Base-by-base conservation (phyloP, 2,329 filamentous ascomycete genomes). In the Thelonectria blattea region DNA sequence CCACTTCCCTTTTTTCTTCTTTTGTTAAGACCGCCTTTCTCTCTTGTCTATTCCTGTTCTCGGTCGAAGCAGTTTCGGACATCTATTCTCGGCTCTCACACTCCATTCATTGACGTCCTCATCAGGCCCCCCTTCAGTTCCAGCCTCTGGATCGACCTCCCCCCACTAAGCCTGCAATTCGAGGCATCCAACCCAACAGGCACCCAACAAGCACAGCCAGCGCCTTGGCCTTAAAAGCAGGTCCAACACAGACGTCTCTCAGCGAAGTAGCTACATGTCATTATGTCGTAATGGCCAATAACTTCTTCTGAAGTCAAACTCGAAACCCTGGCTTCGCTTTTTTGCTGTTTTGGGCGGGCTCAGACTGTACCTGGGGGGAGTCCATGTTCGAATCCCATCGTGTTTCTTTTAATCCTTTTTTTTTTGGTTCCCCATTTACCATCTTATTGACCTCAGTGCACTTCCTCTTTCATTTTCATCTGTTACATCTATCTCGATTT, bases 261-360 rank as follows among this genome's bases (percentile, higher is more conserved):
- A 55, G 57, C 45, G 57, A 59, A 50, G 51, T 53, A 53, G 51
- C 50, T 20, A 6, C 2, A 20, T 34, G 3, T 10, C 5, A 30
- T 30, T 37, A 2, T 37, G 34, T 12, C 34, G 34, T 37, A 37
- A 12, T 37, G 34, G 34, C 34, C 6, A 11, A 11, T 15, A n/a
- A n/a, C n/a, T n/a, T n/a, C n/a, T n/a, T n/a, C n/a, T n/a, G n/a
- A n/a, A n/a, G n/a, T n/a, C n/a, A n/a, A n/a, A n/a, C n/a, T 39
- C 46, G 10, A 12, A 37, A 12, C 37, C 46, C 18, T 49, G n/a
- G 24, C 46, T 37, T 37, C 24, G 18, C 27, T 18, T 34, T 14
- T 24, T 24, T 52, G 7, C 5, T 30, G 27, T 30, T 7, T 30
- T 30, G 27, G 9, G 27, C 27, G 27, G 9, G 27, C 9, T 7